A percentile compares a stretch with the other conserved stretches of the same genome.
Evolutionary conservation across 2,329 filamentous ascomycete species (phyloP).

Genomic region (Pyrenochaeta sp.): DNA sequence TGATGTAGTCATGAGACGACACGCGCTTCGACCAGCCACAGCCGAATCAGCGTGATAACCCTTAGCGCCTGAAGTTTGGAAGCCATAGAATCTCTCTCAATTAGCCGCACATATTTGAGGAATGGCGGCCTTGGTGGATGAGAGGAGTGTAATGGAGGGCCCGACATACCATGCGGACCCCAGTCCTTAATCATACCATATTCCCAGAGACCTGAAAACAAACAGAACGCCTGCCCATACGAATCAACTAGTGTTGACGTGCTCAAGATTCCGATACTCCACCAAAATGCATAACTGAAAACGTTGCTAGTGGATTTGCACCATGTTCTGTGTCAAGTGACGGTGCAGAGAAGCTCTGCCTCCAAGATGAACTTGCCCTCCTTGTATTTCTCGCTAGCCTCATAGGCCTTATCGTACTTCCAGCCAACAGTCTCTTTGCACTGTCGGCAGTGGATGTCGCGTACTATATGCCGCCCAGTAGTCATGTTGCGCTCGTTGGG

Average conservation of each 20-base stretch:
- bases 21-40: neutral
- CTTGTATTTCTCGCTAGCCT: constrained; percentile 94
- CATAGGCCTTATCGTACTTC: constrained; percentile 99
- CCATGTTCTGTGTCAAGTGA: constrained; percentile 55
- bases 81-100: too few species aligned
- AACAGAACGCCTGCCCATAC: constrained; percentile 6
- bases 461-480: constrained; percentile 90
- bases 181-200: constrained; percentile 1
- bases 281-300: constrained; percentile 30
- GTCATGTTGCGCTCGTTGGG: constrained; percentile 98
- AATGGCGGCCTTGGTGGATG: neutral
- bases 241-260: constrained; percentile 6
- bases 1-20: neutral
- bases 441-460: constrained; percentile 89
- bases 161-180: constrained; percentile 13
- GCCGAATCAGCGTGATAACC: neutral
- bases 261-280: constrained; percentile 28
- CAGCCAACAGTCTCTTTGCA: constrained; percentile 94
- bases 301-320: neutral
- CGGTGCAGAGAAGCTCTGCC: constrained; percentile 85
- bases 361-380: constrained; percentile 98
- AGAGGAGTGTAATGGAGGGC: neutral
- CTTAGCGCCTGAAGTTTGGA: neutral
- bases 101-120: neutral
- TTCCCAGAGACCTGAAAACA: constrained; percentile 5